Evolutionary conservation across 2,329 filamentous ascomycete genomes (phyloP).

Genomic region (Colletotrichum echinochloae): DNA sequence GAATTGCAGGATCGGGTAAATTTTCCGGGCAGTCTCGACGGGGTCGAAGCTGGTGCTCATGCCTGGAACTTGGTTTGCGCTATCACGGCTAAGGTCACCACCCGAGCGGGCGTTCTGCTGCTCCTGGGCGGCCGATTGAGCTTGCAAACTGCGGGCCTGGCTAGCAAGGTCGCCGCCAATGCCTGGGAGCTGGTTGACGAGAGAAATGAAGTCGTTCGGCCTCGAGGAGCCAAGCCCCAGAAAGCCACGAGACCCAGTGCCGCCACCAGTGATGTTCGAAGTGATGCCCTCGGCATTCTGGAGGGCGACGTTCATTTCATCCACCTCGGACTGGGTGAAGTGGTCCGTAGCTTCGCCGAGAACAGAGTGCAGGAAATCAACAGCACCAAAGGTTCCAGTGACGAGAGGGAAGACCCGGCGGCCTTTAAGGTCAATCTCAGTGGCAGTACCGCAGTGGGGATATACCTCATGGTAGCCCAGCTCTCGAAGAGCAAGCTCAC

Average conservation of each 20-base stretch:
- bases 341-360: conserved; percentile 81
- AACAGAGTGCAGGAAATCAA: conserved; percentile 87
- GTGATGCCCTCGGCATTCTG: conserved; percentile 71
- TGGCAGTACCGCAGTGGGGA: conserved; percentile 75
- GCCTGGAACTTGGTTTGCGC: conserved; percentile 74
- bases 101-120: conserved; percentile 52
- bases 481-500: conserved; percentile 80
- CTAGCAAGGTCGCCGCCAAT: conserved; percentile 73
- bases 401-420: conserved; percentile 79
- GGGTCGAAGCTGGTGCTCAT: conserved; percentile 84
- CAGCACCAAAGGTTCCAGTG: conserved; percentile 81
- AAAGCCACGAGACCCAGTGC: conserved; percentile 55
- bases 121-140: conserved; percentile 72
- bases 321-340: conserved; percentile 86
- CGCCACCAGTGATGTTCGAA: conserved; percentile 46
- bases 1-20: conserved; percentile 95
- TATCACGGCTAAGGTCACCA: conserved; percentile 55
- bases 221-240: conserved; percentile 52
- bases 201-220: conserved; percentile 72
- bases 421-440: conserved; percentile 75
- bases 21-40: conserved; percentile 79
- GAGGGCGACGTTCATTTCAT: conserved; percentile 81
- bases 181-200: conserved; percentile 81
- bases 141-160: conserved; percentile 74
- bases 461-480: conserved; percentile 77